Base-by-base conservation (phyloP, 2,329 filamentous ascomycete genomes). In the Sphaerulina musiva region DNA sequence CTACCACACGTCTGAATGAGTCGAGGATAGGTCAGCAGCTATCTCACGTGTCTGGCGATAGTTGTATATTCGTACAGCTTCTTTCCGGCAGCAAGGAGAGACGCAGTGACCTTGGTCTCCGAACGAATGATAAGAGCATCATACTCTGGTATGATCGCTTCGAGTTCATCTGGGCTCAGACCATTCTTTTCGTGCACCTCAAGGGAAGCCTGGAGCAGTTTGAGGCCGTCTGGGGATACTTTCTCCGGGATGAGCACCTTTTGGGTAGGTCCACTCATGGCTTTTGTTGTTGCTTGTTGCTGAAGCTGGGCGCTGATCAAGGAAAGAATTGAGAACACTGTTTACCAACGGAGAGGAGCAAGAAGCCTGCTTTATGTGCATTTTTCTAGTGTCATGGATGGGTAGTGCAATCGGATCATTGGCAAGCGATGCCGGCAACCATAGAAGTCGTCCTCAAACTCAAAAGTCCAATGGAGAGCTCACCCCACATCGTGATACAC, bases 51-150 rank as follows among this genome's bases (percentile, higher is more conserved):
- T 42, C 9, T 11, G 20, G 17, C 34, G 38, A 6, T 12, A n/a
- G 12, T n/a, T 9, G 31, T 11, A 23, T 31, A 4, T 36, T 42
- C 39, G 14, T 50, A 50, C 48, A 92, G 77, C 55, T 82, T 85
- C 61, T 76, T 80, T 8, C 81, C 87, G 1, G 83, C 84, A 10
- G 75, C 71, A 10, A 92, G 76, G 0, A 92, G 76, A 2, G 78
- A 73, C 0, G 84, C 78, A 0, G 85, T 91, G 56, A 92, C 87
- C 66, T 90, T 86, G 1, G 87, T 92, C 71, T 90, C 87, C 38
- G 87, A 91, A 2, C 87, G 83, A 40, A 92, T 83, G 56, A 92
- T 87, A 48, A 92, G 77, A 17, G 85, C 88, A 46, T 90, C 81
- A 69, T 91, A 91, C 20, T 78, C 74, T 0, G 82, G 80, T 54